Base-by-base conservation (phyloP, 2,329 filamentous ascomycete species). In the Colletotrichum liaoningense region DNA sequence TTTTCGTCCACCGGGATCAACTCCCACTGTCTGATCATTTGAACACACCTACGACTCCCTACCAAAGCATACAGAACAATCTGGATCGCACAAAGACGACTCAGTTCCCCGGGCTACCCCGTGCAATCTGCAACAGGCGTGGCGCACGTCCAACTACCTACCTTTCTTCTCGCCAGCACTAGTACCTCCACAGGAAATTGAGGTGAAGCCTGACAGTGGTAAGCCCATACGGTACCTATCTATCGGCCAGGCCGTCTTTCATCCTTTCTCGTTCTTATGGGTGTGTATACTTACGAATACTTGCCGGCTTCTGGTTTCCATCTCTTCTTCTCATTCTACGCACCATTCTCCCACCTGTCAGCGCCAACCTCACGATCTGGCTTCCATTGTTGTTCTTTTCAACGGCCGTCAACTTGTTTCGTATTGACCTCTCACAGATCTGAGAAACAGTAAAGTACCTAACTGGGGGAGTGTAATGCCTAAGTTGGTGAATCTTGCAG, bases 71-170 rank as follows among this genome's bases (percentile, higher is more conserved):
- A 12, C 19, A 9, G n/a, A 49, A 19, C 42, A 19, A 49, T 49
- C 42, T 7, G 16, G 33, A 35, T 22, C 57, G 26, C 57, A 60
- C 57, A 22, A 35, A 59, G 57, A 57, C 52, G 59, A 55, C 55
- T 38, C 67, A 28, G 35, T 58, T 63, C 22, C 58, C 30, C 58
- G 24, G 66, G 65, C 28, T 24, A 46, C 57, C 63, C n/a, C 49
- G 30, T 52, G 7, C 33, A 2, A n/a, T 62, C 57, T 71, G 63
- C 52, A 56, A 67, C 68, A 67, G 26, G 49, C 56, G 42, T 57
- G 49, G n/a, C 56, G 69, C 63, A 62, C 56, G 56, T 62, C n/a
- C 55, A 59, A 57, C 46, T 60, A 33, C 24, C 46, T 60, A 33
- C 24, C 24, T 24, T 24, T 24, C 14, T 33, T 38, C 55, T 35